Conservation (phyloP, 805 yeast species). For the Monosporozyma unispora region DNA sequence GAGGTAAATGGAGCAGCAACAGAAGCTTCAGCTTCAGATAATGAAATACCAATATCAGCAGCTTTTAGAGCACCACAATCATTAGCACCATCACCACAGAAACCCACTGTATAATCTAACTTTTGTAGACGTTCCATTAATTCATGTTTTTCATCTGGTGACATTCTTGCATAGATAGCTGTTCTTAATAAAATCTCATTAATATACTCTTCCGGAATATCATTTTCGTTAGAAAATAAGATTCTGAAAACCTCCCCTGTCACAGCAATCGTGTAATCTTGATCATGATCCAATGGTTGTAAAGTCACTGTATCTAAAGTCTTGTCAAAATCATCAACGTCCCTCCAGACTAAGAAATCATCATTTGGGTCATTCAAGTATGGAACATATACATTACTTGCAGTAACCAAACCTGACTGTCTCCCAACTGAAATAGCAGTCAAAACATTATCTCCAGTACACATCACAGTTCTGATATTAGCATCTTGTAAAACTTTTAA, state of each 20-base stretch:
- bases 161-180: slow-evolving; percentile 89
- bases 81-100: slow-evolving; percentile 99
- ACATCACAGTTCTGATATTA: slow-evolving; percentile 77
- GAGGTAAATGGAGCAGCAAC: slow-evolving; percentile 99
- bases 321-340: slow-evolving; percentile 49
- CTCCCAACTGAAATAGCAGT: slow-evolving; percentile 91
- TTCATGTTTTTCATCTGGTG: slow-evolving; percentile 98
- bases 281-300: slow-evolving; percentile 34
- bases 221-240: slow-evolving; percentile 40
- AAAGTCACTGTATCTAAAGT: slow-evolving; percentile 58
- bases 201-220: slow-evolving; percentile 33
- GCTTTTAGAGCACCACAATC: slow-evolving; percentile 98
- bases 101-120: slow-evolving; percentile 86
- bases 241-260: slow-evolving; percentile 89
- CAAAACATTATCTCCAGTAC: slow-evolving; percentile 93
- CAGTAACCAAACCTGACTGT: slow-evolving; percentile 62
- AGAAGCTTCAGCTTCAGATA: slow-evolving; percentile 96
- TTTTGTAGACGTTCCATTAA: slow-evolving; percentile 77
- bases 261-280: slow-evolving; percentile 63
- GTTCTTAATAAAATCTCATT: slow-evolving; percentile 60
- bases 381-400: slow-evolving; percentile 54
- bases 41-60: slow-evolving; percentile 92
- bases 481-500: slow-evolving; percentile 56
- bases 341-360: slow-evolving; percentile 49
- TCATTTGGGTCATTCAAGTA: slow-evolving; percentile 33